Evolutionary conservation across 192 early-diverging fungal species (phyloP), one percentile per base, ranked within the genome.

Genomic region (Podila epigama): DNA sequence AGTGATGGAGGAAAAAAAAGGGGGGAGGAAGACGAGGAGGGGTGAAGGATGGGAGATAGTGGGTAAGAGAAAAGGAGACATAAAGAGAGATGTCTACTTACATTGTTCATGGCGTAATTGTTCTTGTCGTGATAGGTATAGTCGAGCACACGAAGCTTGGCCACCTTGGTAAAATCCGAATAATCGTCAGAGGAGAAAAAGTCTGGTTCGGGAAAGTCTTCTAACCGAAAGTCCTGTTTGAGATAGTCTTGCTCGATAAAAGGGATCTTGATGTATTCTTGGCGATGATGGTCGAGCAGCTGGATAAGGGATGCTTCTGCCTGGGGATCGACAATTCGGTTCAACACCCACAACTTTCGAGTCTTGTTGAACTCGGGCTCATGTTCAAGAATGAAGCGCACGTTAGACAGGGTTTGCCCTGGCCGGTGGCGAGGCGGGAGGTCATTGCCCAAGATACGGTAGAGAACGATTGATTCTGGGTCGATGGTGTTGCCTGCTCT

Each of bases 71-170:
- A n/a, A n/a, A n/a, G n/a, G n/a, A n/a, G n/a, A n/a, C n/a, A n/a
- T n/a, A n/a, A n/a, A n/a, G n/a, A n/a, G n/a, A n/a, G n/a, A n/a
- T n/a, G n/a, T n/a, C n/a, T n/a, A 62, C 80, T 82, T 84, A 89
- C 87, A 71, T 89, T 89, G 69, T 89, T 89, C 88, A 89, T 89
- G 50, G 81, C 88, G 69, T 89, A 89, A 34, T 83, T 31, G 58
- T 89, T 89, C 77, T 89, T 89, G 32, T 87, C 82, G 64, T 89
- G 87, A 53, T 89, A 89, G 11, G 87, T 85, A 63, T 84, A 88
- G 54, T 89, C 88, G 34, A 89, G 53, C 1, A 83, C 83, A 50
- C 88, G 63, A 22, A 89, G 66, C 66, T 87, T 87, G 25, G 83
- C 82, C 3, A 87, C 88, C 36, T 89, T 87, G 22, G 84, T 80